phyloP scores from a whole-genome alignment of 2,329 filamentous ascomycete species.

The Paramyrothecium sp. region DNA sequence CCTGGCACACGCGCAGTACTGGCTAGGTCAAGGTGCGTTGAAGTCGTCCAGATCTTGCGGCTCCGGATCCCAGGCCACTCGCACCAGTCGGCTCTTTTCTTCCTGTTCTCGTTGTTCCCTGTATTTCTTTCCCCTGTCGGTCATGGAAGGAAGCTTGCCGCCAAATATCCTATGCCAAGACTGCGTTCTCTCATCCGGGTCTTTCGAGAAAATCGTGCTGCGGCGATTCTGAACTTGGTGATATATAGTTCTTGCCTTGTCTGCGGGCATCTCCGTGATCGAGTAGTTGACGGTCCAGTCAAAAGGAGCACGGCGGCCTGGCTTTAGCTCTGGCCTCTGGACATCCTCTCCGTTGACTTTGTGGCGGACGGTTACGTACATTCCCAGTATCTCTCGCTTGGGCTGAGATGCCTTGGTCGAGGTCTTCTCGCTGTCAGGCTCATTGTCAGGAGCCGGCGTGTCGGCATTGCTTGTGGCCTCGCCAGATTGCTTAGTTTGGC shows the following conservation, averaged over 20 bases:
- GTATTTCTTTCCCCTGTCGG: slow-evolving; percentile 55
- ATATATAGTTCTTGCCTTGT: slow-evolving; percentile 53
- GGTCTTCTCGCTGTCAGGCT: neutral
- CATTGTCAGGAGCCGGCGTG: neutral
- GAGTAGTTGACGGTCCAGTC: slow-evolving; percentile 80
- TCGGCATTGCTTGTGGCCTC: neutral
- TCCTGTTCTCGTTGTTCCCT: slow-evolving; percentile 53
- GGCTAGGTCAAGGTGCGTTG: too few relatives aligned
- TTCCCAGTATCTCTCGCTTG: slow-evolving; percentile 45
- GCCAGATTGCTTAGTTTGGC: neutral
- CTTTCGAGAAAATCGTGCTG: slow-evolving; percentile 38
- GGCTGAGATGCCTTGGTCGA: neutral
- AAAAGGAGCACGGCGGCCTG: slow-evolving; percentile 9
- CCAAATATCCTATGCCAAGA: slow-evolving; percentile 47
- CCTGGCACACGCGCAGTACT: too few relatives aligned
- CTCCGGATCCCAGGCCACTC: slow-evolving; percentile 43
- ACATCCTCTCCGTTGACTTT: slow-evolving; percentile 66
- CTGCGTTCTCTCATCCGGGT: slow-evolving; percentile 37
- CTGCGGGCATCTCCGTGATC: slow-evolving; percentile 57
- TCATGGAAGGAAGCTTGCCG: slow-evolving; percentile 38
- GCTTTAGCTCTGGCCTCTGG: slow-evolving; percentile 53
- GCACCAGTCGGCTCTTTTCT: slow-evolving; percentile 45
- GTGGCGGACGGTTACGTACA: slow-evolving; percentile 72
- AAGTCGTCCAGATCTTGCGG: slow-evolving; percentile 9
- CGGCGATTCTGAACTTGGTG: slow-evolving; percentile 55